Percentiles rank a stretch among this genome's conserved stretches.
Conservation (phyloP, 2,329 filamentous ascomycete species). For the Fusarium sp. region DNA sequence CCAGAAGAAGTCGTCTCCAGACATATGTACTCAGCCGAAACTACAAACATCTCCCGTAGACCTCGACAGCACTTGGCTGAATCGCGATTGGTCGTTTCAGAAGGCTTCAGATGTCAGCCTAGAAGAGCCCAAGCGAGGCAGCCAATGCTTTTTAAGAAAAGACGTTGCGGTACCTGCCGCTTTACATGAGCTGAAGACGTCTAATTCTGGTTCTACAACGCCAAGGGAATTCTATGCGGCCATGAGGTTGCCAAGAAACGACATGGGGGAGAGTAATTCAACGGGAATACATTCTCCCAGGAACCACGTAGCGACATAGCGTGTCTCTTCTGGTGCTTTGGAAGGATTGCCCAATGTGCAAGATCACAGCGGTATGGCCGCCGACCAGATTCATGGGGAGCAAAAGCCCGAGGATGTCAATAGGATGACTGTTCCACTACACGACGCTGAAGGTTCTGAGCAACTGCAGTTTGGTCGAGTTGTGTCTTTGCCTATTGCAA, state of each 20-base stretch:
- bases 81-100: too few species aligned
- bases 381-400: not conserved
- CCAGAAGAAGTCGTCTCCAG: not conserved
- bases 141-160: conserved; percentile 1
- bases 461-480: not conserved
- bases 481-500: conserved; percentile 1
- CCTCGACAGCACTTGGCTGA: not conserved
- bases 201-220: conserved; percentile 29
- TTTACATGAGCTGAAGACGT: not conserved
- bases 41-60: not conserved
- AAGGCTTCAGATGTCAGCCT: not conserved
- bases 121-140: not conserved
- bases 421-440: not conserved
- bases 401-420: not conserved
- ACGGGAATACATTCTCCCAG: conserved; percentile 4
- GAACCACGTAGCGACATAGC: conserved; percentile 30
- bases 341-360: not conserved
- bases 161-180: not conserved
- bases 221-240: conserved; percentile 42
- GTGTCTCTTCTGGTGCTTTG: conserved; percentile 16
- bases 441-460: not conserved
- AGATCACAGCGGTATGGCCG: not conserved
- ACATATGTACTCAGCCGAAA: not conserved
- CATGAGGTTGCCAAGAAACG: conserved; percentile 26
- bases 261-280: conserved; percentile 4